Evolutionary conservation across 2,329 filamentous ascomycete genomes (phyloP).

Genomic region (Sodiomyces alkalinus): DNA sequence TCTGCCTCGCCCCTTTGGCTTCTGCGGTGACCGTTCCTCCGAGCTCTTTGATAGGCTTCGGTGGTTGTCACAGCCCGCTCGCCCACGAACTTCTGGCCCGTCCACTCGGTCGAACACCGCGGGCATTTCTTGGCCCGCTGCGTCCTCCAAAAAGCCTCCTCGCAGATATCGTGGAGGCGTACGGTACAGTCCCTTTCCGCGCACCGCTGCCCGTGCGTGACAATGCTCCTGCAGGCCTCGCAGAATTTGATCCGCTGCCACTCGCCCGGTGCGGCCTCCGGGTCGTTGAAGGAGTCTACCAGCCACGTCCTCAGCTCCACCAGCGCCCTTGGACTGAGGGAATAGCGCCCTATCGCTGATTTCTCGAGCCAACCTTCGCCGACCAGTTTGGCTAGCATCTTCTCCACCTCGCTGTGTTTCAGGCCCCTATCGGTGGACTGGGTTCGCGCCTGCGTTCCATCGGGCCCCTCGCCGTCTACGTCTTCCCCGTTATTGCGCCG

Average conservation of each 20-base stretch:
- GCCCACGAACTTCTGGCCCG: conserved; percentile 33
- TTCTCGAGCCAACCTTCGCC: conserved; percentile 75
- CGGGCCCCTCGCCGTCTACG: conserved; percentile 13
- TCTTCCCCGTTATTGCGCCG: conserved; percentile 17
- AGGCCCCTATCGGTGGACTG: conserved; percentile 38
- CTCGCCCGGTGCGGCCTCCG: conserved; percentile 39
- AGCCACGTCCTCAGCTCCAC: conserved; percentile 80
- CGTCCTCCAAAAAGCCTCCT: conserved; percentile 56
- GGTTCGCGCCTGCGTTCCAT: conserved; percentile 19
- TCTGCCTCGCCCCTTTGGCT: not conserved
- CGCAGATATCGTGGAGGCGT: conserved; percentile 65
- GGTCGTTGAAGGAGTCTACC: conserved; percentile 77
- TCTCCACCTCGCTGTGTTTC: conserved; percentile 64
- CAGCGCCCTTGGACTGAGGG: conserved; percentile 59
- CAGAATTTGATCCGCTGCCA: conserved; percentile 74
- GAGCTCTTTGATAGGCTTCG: conserved; percentile 29
- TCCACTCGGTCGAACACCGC: conserved; percentile 37
- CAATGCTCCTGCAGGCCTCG: conserved; percentile 74
- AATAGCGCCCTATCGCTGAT: conserved; percentile 57
- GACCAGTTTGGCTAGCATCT: conserved; percentile 52
- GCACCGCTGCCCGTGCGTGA: conserved; percentile 75
- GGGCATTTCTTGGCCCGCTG: conserved; percentile 50
- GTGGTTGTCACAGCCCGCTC: conserved; percentile 41
- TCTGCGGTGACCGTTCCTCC: conserved; percentile 14
- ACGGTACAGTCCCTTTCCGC: conserved; percentile 48